Conservation (phyloP, 2,329 filamentous ascomycete species). For the Alternaria arborescens region DNA sequence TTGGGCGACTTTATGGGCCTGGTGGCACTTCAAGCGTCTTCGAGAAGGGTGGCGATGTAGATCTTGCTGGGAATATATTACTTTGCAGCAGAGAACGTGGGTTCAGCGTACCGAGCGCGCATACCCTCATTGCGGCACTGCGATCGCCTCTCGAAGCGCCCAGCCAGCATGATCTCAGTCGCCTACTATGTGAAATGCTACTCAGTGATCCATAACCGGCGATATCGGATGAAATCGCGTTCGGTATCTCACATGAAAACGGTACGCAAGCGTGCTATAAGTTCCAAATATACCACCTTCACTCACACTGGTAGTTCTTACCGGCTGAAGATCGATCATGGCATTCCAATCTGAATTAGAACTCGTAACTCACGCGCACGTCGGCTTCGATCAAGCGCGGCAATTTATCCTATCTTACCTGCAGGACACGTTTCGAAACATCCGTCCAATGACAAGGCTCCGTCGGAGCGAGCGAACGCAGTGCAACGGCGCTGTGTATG, state of each 20-base stretch:
- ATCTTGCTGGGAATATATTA: constrained; percentile 5
- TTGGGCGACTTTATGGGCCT: constrained; percentile 22
- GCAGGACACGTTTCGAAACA: constrained; percentile 41
- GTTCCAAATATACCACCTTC: neutral
- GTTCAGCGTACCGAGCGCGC: constrained; percentile 15
- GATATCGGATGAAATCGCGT: neutral
- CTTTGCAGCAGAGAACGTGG: constrained; percentile 17
- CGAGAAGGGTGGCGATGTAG: constrained; percentile 14
- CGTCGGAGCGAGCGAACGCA: constrained; percentile 14
- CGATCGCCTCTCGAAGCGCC: constrained; percentile 18
- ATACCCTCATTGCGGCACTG: constrained; percentile 10
- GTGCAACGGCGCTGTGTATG: constrained; percentile 27
- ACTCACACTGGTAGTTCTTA: neutral
- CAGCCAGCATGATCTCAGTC: neutral
- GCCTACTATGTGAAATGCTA: neutral
- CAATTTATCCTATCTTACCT: constrained; percentile 25
- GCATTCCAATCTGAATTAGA: constrained; percentile 1
- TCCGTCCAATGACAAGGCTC: constrained; percentile 29
- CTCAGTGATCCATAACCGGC: neutral
- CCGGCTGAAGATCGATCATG: neutral
- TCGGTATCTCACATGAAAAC: neutral
- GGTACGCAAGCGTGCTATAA: neutral
- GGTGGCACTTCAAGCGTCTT: constrained; percentile 15
- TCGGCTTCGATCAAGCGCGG: constrained; percentile 8
- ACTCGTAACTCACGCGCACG: neutral